Evolutionary conservation across 2,329 filamentous ascomycete species (phyloP).

Genomic region (Fusarium ramigenum): DNA sequence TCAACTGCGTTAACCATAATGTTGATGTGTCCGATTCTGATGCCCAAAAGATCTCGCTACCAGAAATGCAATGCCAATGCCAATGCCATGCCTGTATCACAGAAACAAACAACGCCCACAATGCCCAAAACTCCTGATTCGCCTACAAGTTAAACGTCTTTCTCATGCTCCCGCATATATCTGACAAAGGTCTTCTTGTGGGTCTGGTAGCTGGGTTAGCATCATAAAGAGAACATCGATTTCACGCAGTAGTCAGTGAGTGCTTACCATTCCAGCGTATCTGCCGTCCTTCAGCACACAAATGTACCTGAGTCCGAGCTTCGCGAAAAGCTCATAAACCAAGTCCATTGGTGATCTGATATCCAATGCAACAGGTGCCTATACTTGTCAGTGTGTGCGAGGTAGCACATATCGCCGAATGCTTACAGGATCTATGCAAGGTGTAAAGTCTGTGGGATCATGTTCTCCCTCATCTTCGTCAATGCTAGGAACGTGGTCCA

Average conservation of each 20-base stretch:
- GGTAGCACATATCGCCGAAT: background rate
- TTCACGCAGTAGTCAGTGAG: background rate
- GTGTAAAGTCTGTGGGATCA: conserved; percentile 86
- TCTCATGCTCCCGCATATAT: conserved; percentile 86
- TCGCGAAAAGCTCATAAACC: conserved; percentile 96
- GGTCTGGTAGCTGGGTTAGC: conserved; percentile 58
- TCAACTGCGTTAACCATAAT: background rate
- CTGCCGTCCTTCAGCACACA: conserved; percentile 86
- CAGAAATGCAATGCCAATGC: conserved; percentile 23
- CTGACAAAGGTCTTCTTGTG: conserved; percentile 98
- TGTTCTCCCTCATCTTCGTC: conserved; percentile 71
- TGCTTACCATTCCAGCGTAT: conserved; percentile 87
- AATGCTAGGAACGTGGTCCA: conserved; percentile 73
- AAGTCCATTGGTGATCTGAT: conserved; percentile 91
- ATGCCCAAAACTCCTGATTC: conserved; percentile 11
- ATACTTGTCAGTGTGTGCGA: conserved; percentile 19
- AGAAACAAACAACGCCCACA: conserved; percentile 12
- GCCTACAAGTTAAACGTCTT: conserved; percentile 47
- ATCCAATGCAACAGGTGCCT: conserved; percentile 88
- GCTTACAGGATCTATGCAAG: conserved; percentile 85
- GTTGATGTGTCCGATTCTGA: background rate
- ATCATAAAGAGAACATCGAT: background rate
- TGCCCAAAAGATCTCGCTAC: conserved; percentile 23
- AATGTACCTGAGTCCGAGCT: conserved; percentile 90
- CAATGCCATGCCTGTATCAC: conserved; percentile 22